These are phyloP conservation scores for sorghum (Sorghum bicolor) DNA, from an alignment of 176 grass and related monocot species.

Conservation along the genomic window Sorghum_bicolor_NCBIv3 NC_012870.2:72898001-72898500, in stretches of 20 bases:
- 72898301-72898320: neutral
- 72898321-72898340: neutral
- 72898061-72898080: neutral
- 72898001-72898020: no score
- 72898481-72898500: no score
- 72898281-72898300: no score
- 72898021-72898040: neutral
- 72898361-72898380: neutral
- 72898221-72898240: neutral
- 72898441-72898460: neutral
- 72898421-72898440: neutral
- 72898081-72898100: conserved; percentile 28
- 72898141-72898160: conserved; percentile 81
- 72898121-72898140: conserved; percentile 54
- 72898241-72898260: no score
- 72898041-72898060: conserved; percentile 9
- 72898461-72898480: neutral
- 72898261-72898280: no score
- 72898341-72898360: neutral
- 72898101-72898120: neutral
- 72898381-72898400: neutral
- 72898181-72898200: conserved; percentile 43
- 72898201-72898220: conserved; percentile 52
- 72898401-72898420: neutral
- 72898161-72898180: conserved; percentile 46